Conservation (phyloP, 1,139 yeast genomes). For the Taiozyma sp. region DNA sequence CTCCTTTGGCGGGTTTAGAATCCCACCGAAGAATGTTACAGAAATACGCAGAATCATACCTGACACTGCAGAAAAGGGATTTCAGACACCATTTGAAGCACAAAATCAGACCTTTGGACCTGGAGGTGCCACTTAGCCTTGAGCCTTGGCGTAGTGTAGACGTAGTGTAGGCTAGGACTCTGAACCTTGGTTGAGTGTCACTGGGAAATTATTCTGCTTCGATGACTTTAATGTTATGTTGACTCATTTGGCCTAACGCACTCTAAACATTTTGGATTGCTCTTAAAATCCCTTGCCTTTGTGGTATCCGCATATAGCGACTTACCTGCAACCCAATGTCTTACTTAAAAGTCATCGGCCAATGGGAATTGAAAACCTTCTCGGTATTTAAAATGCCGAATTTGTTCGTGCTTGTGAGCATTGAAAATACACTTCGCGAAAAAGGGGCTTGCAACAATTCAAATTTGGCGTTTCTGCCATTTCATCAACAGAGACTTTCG, state of each 20-base stretch:
- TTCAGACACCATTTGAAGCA: neutral
- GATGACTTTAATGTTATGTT: too few species aligned
- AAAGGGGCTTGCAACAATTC: neutral
- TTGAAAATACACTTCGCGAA: too few species aligned
- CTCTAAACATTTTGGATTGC: too few species aligned
- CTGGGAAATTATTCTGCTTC: too few species aligned
- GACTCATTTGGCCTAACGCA: too few species aligned
- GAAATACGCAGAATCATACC: neutral
- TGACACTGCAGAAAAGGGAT: neutral
- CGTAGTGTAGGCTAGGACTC: neutral
- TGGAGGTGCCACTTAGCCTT: neutral
- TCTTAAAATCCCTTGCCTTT: neutral
- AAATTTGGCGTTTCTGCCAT: neutral
- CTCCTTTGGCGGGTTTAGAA: neutral
- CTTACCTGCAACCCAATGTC: too few species aligned
- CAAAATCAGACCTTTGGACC: neutral
- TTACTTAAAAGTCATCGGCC: too few species aligned
- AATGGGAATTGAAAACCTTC: too few species aligned
- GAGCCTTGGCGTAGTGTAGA: neutral
- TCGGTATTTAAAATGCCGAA: too few species aligned
- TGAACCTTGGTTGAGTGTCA: neutral
- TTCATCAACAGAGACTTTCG: neutral
- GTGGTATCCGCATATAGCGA: too few species aligned
- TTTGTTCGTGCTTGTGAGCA: too few species aligned
- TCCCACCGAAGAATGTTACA: neutral